Evolutionary conservation across 2,329 filamentous ascomycete genomes (phyloP), one percentile per base, ranked within the genome.

Genomic region (Cladophialophora yegresii): DNA sequence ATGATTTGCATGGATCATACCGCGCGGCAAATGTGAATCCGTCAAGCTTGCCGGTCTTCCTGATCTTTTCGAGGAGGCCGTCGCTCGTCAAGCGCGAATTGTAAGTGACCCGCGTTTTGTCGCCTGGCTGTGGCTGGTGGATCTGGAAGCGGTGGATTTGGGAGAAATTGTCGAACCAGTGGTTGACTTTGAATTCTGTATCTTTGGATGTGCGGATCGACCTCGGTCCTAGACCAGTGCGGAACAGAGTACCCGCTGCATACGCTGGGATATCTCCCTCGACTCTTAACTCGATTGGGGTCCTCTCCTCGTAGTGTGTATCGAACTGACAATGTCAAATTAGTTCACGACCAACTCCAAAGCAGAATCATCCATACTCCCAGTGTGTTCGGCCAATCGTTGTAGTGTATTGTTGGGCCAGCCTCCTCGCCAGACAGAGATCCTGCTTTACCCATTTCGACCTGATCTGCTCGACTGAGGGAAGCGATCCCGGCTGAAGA

Each of bases 101-200:
- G 74, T 93, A 93, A 26, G 83, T 78, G 2, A 93, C 88, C 36
- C 79, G 77, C 9, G 74, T 66, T 4, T 72, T 72, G 30, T 64
- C 71, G 20, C 76, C 63, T 3, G 76, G 71, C 1, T 73, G 71
- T 0, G 80, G 67, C 0, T 82, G 73, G 2, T 85, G 71, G 33
- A 93, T 89, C 63, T 91, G 83, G 73, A 93, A 93, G 30, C 85
- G 86, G 76, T 93, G 89, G 0, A 86, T 81, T 61, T 90, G 85
- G 2, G 86, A 84, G 50, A 71, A 67, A 5, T 89, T 89, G 73
- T 95, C 91, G 70, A 95, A 95, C 91, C 91, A 95, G 74, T 95
- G 90, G 0, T 82, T 84, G 12, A 88, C 80, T 33, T 81, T 79
- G 71, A 87, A 87, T 0, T 81, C 84, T 13, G 76, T 77, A n/a